Evolutionary conservation across 2,329 filamentous ascomycete species (phyloP).

Genomic region (Akanthomyces dipterigenus): DNA sequence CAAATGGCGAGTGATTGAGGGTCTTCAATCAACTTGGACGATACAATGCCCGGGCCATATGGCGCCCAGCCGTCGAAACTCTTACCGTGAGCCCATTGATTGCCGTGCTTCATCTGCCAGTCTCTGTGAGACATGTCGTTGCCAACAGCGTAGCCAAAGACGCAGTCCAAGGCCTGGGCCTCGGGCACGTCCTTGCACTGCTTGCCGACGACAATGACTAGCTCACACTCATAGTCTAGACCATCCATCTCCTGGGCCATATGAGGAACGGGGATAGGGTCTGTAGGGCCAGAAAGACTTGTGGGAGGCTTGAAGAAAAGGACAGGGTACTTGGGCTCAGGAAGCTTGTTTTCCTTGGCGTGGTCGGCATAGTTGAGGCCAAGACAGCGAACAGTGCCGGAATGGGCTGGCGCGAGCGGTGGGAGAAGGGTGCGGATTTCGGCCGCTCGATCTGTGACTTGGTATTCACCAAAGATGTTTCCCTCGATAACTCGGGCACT

Average conservation of each 20-base stretch:
- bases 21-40: constrained; percentile 45
- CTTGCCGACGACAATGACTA: constrained; percentile 67
- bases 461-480: constrained; percentile 58
- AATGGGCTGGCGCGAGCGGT: constrained; percentile 55
- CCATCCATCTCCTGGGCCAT: constrained; percentile 60
- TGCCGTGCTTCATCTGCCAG: constrained; percentile 63
- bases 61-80: constrained; percentile 72
- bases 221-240: constrained; percentile 74
- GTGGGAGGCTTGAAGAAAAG: constrained; percentile 62
- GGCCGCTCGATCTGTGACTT: constrained; percentile 55
- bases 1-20: constrained; percentile 50
- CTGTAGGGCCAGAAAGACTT: constrained; percentile 55
- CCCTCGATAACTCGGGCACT: constrained; percentile 58
- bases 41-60: constrained; percentile 65
- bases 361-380: constrained; percentile 68
- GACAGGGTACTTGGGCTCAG: constrained; percentile 63
- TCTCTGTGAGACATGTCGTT: constrained; percentile 78
- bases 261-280: constrained; percentile 58
- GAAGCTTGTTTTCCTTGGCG: constrained; percentile 61
- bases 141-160: constrained; percentile 67
- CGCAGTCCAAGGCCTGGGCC: constrained; percentile 59
- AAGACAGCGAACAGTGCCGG: constrained; percentile 61
- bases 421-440: constrained; percentile 52
- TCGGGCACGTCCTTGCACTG: constrained; percentile 59
- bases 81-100: constrained; percentile 67